Conservation (phyloP, 768 basidiomycete species). For the Rhizopogon vesiculosus region DNA sequence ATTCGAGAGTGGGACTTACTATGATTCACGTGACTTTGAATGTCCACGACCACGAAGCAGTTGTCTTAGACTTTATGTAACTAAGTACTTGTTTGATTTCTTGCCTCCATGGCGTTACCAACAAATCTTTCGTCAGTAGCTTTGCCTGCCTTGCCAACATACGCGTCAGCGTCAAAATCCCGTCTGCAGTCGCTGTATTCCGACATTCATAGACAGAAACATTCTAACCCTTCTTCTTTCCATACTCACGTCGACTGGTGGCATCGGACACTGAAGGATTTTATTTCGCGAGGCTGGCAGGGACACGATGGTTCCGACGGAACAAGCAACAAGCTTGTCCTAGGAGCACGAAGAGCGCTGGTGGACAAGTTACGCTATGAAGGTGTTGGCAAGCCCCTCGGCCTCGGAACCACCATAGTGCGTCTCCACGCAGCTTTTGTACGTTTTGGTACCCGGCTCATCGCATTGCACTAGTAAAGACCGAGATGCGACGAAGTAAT, state of each 20-base stretch:
- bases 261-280: slow-evolving; percentile 58
- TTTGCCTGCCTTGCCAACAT: slow-evolving; percentile 23
- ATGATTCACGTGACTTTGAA: background rate
- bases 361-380: slow-evolving; percentile 59
- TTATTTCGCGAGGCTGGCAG: slow-evolving; percentile 59
- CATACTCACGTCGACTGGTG: slow-evolving; percentile 86
- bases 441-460: slow-evolving; percentile 15
- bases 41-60: too few species aligned
- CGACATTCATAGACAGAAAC: slow-evolving; percentile 78
- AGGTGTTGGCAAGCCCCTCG: slow-evolving; percentile 72
- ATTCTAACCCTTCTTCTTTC: slow-evolving; percentile 81
- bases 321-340: slow-evolving; percentile 47
- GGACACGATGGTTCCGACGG: slow-evolving; percentile 6
- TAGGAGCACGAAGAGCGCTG: slow-evolving; percentile 50
- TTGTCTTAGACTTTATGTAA: too few species aligned
- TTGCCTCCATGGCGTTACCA: slow-evolving; percentile 14
- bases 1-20: background rate
- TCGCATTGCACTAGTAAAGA: slow-evolving; percentile 51
- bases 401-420: slow-evolving; percentile 69
- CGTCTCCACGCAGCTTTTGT: slow-evolving; percentile 28
- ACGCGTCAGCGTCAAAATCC: slow-evolving; percentile 27
- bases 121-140: background rate
- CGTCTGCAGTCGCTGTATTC: slow-evolving; percentile 83
- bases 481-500: slow-evolving; percentile 51
- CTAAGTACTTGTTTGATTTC: background rate